These are phyloP conservation scores for Trametes hirsuta DNA, from an alignment of 1,284 basidiomycete genomes.

Conservation along the genomic window DNA sequence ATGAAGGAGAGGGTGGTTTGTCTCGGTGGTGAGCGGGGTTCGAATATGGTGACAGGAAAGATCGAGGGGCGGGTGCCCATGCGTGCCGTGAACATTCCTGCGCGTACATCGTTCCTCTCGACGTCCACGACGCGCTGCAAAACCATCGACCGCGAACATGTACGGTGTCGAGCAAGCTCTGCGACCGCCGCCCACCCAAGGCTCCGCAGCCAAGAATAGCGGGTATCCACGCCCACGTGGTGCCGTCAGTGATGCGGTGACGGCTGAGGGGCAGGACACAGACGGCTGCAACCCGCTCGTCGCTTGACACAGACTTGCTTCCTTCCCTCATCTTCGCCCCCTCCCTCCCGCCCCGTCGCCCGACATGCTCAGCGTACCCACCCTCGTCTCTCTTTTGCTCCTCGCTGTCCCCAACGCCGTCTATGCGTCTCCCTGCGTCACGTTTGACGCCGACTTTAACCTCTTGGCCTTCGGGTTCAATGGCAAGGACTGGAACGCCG, in stretches of 20 bases:
- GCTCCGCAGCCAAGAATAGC: neutral
- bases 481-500: slow-evolving; percentile 76
- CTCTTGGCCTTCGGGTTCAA: slow-evolving; percentile 73
- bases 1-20: too few relatives aligned
- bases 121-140: too few relatives aligned
- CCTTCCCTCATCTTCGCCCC: slow-evolving; percentile 6
- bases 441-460: slow-evolving; percentile 73
- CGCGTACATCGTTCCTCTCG: too few relatives aligned
- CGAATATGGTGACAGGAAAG: too few relatives aligned
- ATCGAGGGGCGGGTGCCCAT: too few relatives aligned
- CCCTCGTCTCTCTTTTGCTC: slow-evolving; percentile 62
- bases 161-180: too few relatives aligned
- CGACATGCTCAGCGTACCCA: slow-evolving; percentile 45
- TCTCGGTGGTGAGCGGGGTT: too few relatives aligned
- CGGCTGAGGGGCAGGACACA: neutral
- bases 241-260: neutral
- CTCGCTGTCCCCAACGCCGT: slow-evolving; percentile 46
- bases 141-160: too few relatives aligned
- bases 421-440: slow-evolving; percentile 58
- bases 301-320: neutral
- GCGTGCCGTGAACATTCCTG: too few relatives aligned
- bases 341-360: slow-evolving; percentile 3
- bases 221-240: neutral
- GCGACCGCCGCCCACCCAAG: too few relatives aligned
- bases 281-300: neutral